These are phyloP conservation scores for Cylindricascospora bacillispora DNA, from an alignment of 1,139 yeast genomes.

Conservation along the genomic window DNA sequence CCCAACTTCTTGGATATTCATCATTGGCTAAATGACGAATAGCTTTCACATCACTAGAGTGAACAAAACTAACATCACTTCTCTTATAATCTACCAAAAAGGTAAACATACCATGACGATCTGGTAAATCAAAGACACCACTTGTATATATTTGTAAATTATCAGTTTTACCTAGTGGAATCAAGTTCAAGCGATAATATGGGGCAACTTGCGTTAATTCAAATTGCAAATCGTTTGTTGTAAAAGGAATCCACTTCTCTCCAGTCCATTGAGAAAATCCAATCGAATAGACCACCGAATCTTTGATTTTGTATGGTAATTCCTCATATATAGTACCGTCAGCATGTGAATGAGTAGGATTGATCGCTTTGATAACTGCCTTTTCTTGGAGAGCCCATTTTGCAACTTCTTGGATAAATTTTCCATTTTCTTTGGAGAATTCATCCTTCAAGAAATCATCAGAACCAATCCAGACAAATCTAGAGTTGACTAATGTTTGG, in stretches of 20 bases:
- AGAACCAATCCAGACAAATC: constrained; percentile 74
- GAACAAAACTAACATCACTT: constrained; percentile 59
- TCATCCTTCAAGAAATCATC: constrained; percentile 35
- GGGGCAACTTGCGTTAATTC: constrained; percentile 91
- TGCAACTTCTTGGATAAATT: constrained; percentile 38
- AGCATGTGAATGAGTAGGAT: constrained; percentile 35
- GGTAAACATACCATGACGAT: constrained; percentile 94
- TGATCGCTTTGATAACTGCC: constrained; percentile 47
- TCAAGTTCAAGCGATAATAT: constrained; percentile 64
- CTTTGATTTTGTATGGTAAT: constrained; percentile 56
- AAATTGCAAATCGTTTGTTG: constrained; percentile 52
- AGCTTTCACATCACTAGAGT: constrained; percentile 59
- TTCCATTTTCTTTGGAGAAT: constrained; percentile 20
- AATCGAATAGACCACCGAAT: constrained; percentile 50
- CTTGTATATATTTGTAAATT: constrained; percentile 31
- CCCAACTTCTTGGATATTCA: constrained; percentile 90
- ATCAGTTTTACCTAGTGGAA: constrained; percentile 24
- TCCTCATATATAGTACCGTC: constrained; percentile 36
- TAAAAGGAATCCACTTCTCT: constrained; percentile 55
- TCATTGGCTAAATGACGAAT: constrained; percentile 93
- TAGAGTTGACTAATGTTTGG: constrained; percentile 70
- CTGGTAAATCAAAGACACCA: constrained; percentile 64
- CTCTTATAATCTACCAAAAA: constrained; percentile 71
- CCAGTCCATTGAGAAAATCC: constrained; percentile 56
- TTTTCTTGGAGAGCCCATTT: constrained; percentile 69